Evolutionary conservation across 1,284 basidiomycete species (phyloP), one percentile per base, ranked within the genome.

Genomic region (Cutaneotrichosporon spelunceum): DNA sequence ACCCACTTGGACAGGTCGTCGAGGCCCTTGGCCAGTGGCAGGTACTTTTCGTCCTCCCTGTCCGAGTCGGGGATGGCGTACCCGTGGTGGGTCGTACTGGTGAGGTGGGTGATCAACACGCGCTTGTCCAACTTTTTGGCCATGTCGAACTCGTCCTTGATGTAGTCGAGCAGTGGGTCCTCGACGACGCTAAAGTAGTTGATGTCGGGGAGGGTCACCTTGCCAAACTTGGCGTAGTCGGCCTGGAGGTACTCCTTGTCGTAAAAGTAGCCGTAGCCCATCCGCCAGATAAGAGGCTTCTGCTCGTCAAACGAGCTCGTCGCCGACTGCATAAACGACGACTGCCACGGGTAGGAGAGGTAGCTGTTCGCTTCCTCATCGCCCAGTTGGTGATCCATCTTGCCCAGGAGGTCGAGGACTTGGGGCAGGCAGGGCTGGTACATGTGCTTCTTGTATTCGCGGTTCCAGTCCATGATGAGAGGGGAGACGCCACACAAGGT

Each of bases 401-500:
- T 42, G 26, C 36, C 24, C 11, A 55, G 19, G 26, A 56, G 26
- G 47, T 50, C 45, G 26, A 60, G 29, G 29, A 52, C 49, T 8
- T 60, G 59, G 7, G 59, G 59, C n/a, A 60, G 53, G 19, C 59
- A 60, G 19, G 59, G 59, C 47, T 60, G 59, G 49, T 60, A 60
- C 1, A 55, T 6, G 26, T 55, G 53, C 13, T 55, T 24, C 53
- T 55, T 55, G 53, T 55, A 55, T 19, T 55, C 53, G 53, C 36
- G 36, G 8, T 55, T 55, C 19, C 19, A 55, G 39, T 55, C 53
- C 23, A 27, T 39, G n/a, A 55, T 39, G 21, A 55, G 34, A 3
- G 53, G 53, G 16, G 6, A 9, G 16, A 55, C 10, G 26, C 53
- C 53, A 14, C 53, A 55, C 19, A 55, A 14, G 19, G 53, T 16